Conservation (phyloP, 352 stramenopile genomes). For the Phytophthora pluvialis region DNA sequence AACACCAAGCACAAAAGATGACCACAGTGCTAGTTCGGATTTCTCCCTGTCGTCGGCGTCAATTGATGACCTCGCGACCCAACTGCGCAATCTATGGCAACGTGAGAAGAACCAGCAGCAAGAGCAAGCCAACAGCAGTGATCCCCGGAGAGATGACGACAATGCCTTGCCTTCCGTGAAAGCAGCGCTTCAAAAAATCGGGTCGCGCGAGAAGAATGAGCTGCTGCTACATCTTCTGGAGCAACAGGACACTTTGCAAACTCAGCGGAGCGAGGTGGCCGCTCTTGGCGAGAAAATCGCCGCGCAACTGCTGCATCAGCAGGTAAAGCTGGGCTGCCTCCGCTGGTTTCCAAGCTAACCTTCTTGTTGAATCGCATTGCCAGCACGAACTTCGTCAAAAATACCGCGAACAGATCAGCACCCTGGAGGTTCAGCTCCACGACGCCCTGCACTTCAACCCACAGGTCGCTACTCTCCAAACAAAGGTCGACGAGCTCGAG, state of each 20-base stretch:
- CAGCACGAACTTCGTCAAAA: constrained; percentile 64
- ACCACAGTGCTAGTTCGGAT: neutral
- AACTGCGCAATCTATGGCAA: constrained; percentile 37
- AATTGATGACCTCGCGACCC: constrained; percentile 31
- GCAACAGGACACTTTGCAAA: constrained; percentile 42
- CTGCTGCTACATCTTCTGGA: constrained; percentile 58
- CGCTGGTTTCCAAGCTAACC: neutral
- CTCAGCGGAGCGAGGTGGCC: constrained; percentile 55
- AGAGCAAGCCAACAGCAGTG: neutral
- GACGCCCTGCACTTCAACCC: constrained; percentile 55
- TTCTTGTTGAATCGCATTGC: neutral
- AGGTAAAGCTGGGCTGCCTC: constrained; percentile 33
- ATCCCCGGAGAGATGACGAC: constrained; percentile 1
- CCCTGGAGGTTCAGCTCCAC: constrained; percentile 56
- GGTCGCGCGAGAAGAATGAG: constrained; percentile 58
- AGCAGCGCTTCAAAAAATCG: constrained; percentile 57
- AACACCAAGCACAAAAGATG: neutral
- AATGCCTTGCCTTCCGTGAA: constrained; percentile 7
- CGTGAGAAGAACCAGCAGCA: constrained; percentile 17
- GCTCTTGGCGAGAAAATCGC: constrained; percentile 71
- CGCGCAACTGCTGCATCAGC: constrained; percentile 68
- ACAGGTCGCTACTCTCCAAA: constrained; percentile 48
- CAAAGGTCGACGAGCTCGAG: constrained; percentile 50
- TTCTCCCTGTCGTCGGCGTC: constrained; percentile 3
- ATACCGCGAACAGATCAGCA: constrained; percentile 49